phyloP scores from a whole-genome alignment of 2,329 filamentous ascomycete genomes.

The Phyllosticta capitalensis region DNA sequence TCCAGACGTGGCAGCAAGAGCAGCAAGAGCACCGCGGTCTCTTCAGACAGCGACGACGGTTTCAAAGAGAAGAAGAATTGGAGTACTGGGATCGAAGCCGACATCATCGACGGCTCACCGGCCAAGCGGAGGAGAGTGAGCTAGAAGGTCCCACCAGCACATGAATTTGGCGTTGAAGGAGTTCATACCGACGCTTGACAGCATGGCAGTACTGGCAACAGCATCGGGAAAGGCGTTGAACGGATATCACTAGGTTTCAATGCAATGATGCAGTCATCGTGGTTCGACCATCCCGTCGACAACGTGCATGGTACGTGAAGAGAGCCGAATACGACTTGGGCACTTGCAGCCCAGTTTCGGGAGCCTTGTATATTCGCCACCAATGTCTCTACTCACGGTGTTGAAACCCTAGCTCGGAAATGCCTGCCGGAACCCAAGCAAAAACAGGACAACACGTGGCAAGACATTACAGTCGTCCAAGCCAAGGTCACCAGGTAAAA shows the following conservation, averaged over 20 bases:
- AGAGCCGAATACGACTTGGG: not conserved
- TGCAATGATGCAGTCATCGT: not conserved
- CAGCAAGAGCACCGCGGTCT: not conserved
- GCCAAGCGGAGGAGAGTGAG: not conserved
- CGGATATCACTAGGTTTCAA: not conserved
- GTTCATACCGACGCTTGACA: not conserved
- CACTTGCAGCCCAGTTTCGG: not conserved
- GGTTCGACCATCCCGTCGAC: not conserved
- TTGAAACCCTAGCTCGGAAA: not conserved
- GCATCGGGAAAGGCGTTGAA: not conserved
- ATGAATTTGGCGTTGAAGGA: not conserved
- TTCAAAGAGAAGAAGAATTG: conserved; percentile 24
- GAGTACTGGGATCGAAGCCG: conserved; percentile 16
- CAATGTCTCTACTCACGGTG: not conserved
- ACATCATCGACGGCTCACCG: not conserved
- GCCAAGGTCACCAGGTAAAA: not conserved
- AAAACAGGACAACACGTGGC: not conserved
- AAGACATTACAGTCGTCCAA: not conserved
- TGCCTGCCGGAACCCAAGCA: not conserved
- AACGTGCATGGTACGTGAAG: not conserved
- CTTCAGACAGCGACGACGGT: not conserved
- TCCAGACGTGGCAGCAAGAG: not conserved
- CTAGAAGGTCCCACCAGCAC: not conserved
- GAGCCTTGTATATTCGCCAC: not conserved
- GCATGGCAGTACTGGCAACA: not conserved